Evolutionary conservation across 2,329 filamentous ascomycete species (phyloP).

Genomic region (Colletotrichum filicis): DNA sequence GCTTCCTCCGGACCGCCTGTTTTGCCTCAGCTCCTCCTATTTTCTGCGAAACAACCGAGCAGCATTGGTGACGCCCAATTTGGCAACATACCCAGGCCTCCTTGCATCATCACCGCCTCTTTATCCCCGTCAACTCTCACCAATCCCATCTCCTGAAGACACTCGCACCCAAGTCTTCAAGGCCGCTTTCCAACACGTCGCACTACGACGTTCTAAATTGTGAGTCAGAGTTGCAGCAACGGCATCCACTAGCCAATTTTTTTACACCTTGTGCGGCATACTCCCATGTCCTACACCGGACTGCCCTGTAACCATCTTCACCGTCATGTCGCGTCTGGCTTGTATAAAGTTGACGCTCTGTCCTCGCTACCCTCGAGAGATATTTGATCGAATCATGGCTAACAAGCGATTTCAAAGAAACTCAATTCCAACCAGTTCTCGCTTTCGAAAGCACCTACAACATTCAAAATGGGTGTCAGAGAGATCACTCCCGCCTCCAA

Average conservation of each 20-base stretch:
- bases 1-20: conserved; percentile 38
- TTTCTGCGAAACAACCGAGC: conserved; percentile 44
- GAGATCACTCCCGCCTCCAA: conserved; percentile 48
- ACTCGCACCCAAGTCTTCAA: conserved; percentile 22
- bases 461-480: conserved; percentile 48
- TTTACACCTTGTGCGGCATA: conserved; percentile 17
- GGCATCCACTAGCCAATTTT: conserved; percentile 32
- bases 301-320: conserved; percentile 12
- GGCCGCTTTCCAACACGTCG: conserved; percentile 31
- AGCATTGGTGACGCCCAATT: conserved; percentile 50
- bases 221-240: conserved; percentile 37
- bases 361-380: conserved; percentile 36
- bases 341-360: conserved; percentile 33
- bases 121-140: conserved; percentile 34
- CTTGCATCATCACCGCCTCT: conserved; percentile 38
- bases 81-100: conserved; percentile 42
- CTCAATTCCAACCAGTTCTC: background rate
- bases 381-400: conserved; percentile 27
- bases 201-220: conserved; percentile 32
- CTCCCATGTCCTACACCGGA: background rate
- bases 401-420: conserved; percentile 22
- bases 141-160: conserved; percentile 31
- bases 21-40: conserved; percentile 37
- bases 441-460: conserved; percentile 4
- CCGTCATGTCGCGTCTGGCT: conserved; percentile 43